These are phyloP conservation scores for Symbiodinium natans DNA, from an alignment of 73 alveolate species.

Conservation along the genomic window DNA sequence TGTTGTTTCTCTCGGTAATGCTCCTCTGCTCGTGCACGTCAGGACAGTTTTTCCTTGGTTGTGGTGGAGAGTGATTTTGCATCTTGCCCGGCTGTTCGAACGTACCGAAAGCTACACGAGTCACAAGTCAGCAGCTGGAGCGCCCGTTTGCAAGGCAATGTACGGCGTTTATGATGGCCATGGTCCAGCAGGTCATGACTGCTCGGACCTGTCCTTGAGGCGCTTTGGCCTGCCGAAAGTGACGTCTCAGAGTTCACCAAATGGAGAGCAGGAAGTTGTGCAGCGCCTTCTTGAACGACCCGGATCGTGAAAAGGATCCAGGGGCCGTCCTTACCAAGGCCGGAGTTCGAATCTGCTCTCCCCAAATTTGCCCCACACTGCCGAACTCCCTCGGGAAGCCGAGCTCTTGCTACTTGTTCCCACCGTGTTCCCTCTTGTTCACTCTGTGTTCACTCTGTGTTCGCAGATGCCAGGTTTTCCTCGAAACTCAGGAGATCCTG, in stretches of 20 bases:
- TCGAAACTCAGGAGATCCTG: constrained; percentile 79
- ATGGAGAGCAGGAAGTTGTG: constrained; percentile 40
- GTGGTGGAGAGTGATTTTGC: constrained; percentile 87
- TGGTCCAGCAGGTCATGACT: constrained; percentile 95
- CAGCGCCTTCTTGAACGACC: constrained; percentile 86
- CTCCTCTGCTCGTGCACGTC: background rate
- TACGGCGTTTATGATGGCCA: constrained; percentile 95
- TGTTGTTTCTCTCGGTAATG: background rate
- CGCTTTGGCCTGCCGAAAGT: no score
- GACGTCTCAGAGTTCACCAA: background rate
- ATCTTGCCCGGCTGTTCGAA: background rate
- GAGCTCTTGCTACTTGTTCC: no score
- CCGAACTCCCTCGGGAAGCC: no score
- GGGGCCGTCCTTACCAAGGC: constrained; percentile 86
- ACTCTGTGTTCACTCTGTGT: no score
- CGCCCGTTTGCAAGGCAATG: constrained; percentile 22
- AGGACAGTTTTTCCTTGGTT: constrained; percentile 84
- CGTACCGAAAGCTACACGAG: background rate
- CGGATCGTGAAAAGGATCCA: constrained; percentile 85
- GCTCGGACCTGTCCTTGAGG: constrained; percentile 94
- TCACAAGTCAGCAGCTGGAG: background rate
- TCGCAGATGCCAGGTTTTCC: constrained; percentile 46
- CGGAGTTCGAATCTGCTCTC: background rate
- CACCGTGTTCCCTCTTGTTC: no score
- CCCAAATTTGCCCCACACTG: background rate